Conservation (phyloP, 257 asterid species). For the Plantago elongata region DNA sequence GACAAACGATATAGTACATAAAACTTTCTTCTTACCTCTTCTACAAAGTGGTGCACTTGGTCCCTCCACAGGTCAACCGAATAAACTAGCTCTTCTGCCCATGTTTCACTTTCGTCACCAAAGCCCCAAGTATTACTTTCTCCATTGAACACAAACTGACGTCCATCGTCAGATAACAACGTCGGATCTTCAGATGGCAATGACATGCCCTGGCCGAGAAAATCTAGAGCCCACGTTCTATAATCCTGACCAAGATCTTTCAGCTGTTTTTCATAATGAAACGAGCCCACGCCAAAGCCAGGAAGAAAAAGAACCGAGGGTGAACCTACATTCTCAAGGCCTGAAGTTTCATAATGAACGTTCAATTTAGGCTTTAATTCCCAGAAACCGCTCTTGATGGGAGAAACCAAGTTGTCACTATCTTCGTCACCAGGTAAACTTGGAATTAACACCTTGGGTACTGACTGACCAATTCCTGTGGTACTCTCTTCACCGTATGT, state of each 20-base stretch:
- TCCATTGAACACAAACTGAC: constrained; percentile 27
- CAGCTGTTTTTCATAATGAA: constrained; percentile 84
- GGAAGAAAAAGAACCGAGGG: constrained; percentile 87
- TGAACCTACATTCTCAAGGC: constrained; percentile 59
- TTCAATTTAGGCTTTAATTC: constrained; percentile 80
- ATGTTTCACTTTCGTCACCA: constrained; percentile 75
- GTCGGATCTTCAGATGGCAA: constrained; percentile 85
- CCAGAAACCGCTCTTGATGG: constrained; percentile 59
- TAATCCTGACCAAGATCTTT: constrained; percentile 87
- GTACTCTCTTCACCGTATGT: constrained; percentile 36
- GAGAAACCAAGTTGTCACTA: constrained; percentile 40
- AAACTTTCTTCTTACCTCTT: constrained; percentile 55
- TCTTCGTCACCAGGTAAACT: constrained; percentile 55
- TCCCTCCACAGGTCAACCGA: constrained; percentile 87
- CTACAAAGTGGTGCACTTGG: constrained; percentile 69
- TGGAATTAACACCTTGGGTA: constrained; percentile 69
- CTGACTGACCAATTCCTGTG: constrained; percentile 30
- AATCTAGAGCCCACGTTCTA: constrained; percentile 77
- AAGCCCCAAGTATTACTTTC: constrained; percentile 67
- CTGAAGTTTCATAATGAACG: constrained; percentile 80
- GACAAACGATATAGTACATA: background rate
- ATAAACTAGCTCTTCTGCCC: constrained; percentile 84
- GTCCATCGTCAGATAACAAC: constrained; percentile 25
- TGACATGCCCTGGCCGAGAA: constrained; percentile 89
- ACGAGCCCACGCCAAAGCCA: constrained; percentile 95